These are phyloP conservation scores for Lactifluus hygrophoroides DNA, from an alignment of 768 basidiomycete species.

Conservation along the genomic window DNA sequence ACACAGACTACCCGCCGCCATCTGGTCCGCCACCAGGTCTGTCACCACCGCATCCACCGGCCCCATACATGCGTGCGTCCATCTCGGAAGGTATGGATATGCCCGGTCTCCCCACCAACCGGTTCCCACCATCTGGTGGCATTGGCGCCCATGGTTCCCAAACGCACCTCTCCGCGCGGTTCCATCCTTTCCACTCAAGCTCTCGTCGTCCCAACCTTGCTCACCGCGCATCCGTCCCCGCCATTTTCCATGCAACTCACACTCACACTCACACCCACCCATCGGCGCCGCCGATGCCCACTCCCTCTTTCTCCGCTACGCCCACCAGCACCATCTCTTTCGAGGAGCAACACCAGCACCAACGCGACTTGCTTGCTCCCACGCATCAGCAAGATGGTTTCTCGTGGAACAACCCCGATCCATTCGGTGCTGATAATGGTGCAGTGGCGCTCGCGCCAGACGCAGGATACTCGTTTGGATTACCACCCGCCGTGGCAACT, in stretches of 20 bases:
- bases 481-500: not conserved
- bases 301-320: constrained; percentile 1
- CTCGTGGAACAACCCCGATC: constrained; percentile 18
- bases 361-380: not conserved
- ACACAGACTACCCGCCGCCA: constrained; percentile 5
- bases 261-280: not conserved
- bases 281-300: not conserved
- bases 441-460: constrained; percentile 13
- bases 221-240: constrained; percentile 19
- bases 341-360: constrained; percentile 10
- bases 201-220: constrained; percentile 15
- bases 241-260: constrained; percentile 4
- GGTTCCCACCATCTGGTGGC: not conserved
- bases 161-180: not conserved
- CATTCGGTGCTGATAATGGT: constrained; percentile 5
- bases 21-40: constrained; percentile 10
- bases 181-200: constrained; percentile 9
- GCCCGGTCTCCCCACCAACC: constrained; percentile 5
- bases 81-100: constrained; percentile 16
- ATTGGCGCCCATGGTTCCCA: not conserved
- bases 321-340: not conserved
- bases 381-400: constrained; percentile 6
- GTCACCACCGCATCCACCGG: constrained; percentile 2
- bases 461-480: constrained; percentile 18
- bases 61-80: constrained; percentile 14